Conservation (phyloP, 2,329 filamentous ascomycete species). For the Alternaria rosae region DNA sequence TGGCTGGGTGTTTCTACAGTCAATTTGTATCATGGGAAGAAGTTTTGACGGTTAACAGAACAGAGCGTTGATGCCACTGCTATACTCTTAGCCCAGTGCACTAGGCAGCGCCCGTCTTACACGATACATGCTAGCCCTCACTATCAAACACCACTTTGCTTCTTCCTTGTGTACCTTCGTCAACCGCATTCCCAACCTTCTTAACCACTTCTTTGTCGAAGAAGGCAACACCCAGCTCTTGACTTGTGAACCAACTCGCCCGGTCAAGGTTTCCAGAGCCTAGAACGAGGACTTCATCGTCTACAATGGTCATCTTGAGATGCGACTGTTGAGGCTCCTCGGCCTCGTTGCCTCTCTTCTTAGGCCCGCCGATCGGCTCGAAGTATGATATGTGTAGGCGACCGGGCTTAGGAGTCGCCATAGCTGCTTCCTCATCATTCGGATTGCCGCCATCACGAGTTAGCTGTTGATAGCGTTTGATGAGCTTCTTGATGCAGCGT, state of each 20-base stretch:
- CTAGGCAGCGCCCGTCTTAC: background rate
- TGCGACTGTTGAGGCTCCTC: constrained; percentile 75
- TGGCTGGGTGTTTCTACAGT: background rate
- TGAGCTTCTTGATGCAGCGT: constrained; percentile 67
- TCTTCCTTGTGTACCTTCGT: constrained; percentile 35
- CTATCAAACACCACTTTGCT: constrained; percentile 34
- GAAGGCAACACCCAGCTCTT: constrained; percentile 76
- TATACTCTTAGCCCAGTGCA: background rate
- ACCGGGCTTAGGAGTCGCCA: constrained; percentile 49
- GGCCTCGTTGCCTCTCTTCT: constrained; percentile 29
- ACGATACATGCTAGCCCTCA: background rate
- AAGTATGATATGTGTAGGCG: constrained; percentile 68
- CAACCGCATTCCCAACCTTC: constrained; percentile 35
- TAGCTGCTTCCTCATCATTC: constrained; percentile 41
- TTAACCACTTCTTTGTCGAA: constrained; percentile 53
- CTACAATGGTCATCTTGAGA: constrained; percentile 78
- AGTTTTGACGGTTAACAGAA: background rate
- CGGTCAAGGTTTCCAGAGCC: constrained; percentile 87
- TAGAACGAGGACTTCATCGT: constrained; percentile 70
- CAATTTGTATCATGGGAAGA: background rate
- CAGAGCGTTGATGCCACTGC: background rate
- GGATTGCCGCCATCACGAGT: constrained; percentile 15
- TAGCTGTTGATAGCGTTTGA: constrained; percentile 60
- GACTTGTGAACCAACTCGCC: constrained; percentile 86
- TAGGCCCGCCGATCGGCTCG: constrained; percentile 41